These are phyloP conservation scores for Paramecium sonneborni DNA, from an alignment of 73 alveolate genomes.

Conservation along the genomic window DNA sequence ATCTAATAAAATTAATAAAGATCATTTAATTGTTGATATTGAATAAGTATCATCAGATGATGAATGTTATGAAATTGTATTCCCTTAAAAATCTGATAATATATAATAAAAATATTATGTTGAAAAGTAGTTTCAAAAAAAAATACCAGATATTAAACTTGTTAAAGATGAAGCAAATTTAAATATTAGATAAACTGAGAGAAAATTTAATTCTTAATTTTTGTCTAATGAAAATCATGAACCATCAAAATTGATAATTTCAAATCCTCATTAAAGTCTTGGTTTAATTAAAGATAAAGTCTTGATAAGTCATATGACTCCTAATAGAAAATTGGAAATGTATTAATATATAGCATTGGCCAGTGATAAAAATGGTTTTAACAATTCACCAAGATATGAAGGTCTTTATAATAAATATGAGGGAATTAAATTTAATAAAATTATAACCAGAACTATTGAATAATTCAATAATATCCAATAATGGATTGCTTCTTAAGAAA, in stretches of 20 bases:
- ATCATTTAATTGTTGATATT: background rate
- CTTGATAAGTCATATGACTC: constrained; percentile 41
- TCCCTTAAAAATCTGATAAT: background rate
- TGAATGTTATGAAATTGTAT: constrained; percentile 51
- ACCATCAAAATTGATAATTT: background rate
- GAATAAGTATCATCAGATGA: constrained; percentile 43
- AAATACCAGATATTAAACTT: background rate
- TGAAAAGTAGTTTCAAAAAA: background rate
- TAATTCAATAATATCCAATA: constrained; percentile 10
- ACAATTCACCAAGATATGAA: background rate
- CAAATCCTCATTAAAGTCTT: constrained; percentile 14
- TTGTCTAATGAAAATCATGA: background rate
- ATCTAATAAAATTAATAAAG: background rate
- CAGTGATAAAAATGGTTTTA: constrained; percentile 11
- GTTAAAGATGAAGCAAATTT: constrained; percentile 18
- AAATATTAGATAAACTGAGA: background rate
- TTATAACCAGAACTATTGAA: background rate
- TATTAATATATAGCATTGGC: constrained; percentile 13
- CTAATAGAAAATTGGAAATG: constrained; percentile 48
- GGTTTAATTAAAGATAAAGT: constrained; percentile 40
- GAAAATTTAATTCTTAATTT: background rate
- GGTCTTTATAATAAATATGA: constrained; percentile 29
- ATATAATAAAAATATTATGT: background rate
- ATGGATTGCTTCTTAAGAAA: background rate
- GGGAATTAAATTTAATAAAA: background rate